Evolutionary conservation across 805 yeast genomes (phyloP).

Genomic region (Cyberlindnera amylophila): DNA sequence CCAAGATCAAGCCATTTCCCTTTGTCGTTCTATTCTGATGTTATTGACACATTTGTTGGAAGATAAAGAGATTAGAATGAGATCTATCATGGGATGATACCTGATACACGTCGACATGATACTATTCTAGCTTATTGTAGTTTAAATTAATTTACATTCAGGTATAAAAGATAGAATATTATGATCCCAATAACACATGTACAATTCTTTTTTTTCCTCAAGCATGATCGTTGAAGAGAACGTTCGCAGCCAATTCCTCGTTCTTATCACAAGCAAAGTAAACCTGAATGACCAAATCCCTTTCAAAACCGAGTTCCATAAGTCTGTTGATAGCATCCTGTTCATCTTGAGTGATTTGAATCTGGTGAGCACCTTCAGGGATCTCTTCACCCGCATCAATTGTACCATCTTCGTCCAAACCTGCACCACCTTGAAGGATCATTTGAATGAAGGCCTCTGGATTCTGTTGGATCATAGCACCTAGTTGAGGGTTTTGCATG

Average conservation of each 20-base stretch:
- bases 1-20: constrained; percentile 6
- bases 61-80: constrained; percentile 2
- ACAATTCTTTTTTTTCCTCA: background rate
- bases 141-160: no score
- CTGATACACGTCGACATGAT: background rate
- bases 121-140: background rate
- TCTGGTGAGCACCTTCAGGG: constrained; percentile 43
- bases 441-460: constrained; percentile 87
- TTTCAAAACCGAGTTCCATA: constrained; percentile 90
- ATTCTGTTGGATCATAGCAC: constrained; percentile 71
- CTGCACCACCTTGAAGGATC: constrained; percentile 48
- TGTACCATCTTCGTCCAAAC: constrained; percentile 30
- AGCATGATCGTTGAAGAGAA: constrained; percentile 63
- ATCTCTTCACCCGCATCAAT: constrained; percentile 25
- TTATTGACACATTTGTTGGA: constrained; percentile 1
- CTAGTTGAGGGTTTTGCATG: constrained; percentile 78
- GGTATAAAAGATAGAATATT: no score
- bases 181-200: background rate
- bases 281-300: constrained; percentile 83
- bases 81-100: background rate
- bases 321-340: constrained; percentile 85
- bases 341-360: constrained; percentile 74
- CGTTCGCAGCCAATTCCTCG: constrained; percentile 94
- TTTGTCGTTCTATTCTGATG: constrained; percentile 10
- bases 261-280: constrained; percentile 97